Evolutionary conservation across 2,329 filamentous ascomycete species (phyloP), one percentile per base, ranked within the genome.

Genomic region (Cercospora janseana): DNA sequence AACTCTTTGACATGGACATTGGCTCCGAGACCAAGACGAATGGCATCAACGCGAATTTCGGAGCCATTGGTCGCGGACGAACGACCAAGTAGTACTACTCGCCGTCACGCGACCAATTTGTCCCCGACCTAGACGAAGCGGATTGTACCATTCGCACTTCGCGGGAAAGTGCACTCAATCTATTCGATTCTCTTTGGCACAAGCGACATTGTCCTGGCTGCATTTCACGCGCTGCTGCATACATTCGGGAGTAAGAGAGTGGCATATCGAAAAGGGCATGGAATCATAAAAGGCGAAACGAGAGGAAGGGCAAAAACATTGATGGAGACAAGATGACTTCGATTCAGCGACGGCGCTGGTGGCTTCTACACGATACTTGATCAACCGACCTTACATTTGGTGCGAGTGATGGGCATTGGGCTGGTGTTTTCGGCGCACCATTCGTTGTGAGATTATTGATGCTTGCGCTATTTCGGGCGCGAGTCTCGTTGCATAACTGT

Each of bases 1-100:
- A 58, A 26, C 41, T 60, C 2, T 60, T 60, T 45, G 54, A 58
- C 35, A 60, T 60, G 58, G 58, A 60, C 24, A 52, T 56, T 32
- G 56, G 58, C 8, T 34, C 48, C 4, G 48, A 50, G 10, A 43
- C 55, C 9, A 54, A 48, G 24, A 41, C 47, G 3, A 45, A 35
- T 4, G 50, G 48, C 29, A 27, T 26, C 9, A 46, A 45, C 29
- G 38, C 51, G 13, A 49, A 37, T 15, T 60, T 54, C 23, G 57
- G 57, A 5, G 50, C 57, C 1, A 57, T 60, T 16, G 57, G 57
- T 6, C 54, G 56, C 23, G 56, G 56, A 18, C 34, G 54, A 16
- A 49, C 51, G 13, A 13, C 46, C 6, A 59, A 57, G 46, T 59
- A 51, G 48, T 37, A 46, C 16, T 46, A 18, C 26, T 28, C 23